phyloP scores from a whole-genome alignment of 2,329 filamentous ascomycete genomes.

The Hypoxylon sp. region DNA sequence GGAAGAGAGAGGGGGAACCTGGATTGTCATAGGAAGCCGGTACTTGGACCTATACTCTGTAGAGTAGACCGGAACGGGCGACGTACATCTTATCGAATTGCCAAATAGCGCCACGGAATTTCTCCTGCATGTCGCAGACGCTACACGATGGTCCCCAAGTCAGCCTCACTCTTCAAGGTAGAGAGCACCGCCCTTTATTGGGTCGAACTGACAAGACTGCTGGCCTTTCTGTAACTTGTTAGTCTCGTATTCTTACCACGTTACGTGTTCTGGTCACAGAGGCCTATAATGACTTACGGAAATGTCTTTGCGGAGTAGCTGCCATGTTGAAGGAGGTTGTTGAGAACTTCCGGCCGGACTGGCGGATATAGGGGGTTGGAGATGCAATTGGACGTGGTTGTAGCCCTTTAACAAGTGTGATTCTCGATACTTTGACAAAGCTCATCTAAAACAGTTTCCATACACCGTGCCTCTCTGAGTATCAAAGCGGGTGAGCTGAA shows the following conservation, averaged over 20 bases:
- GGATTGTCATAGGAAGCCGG: background rate
- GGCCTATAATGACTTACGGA: constrained; percentile 45
- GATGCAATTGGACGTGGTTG: constrained; percentile 21
- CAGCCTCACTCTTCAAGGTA: constrained; percentile 21
- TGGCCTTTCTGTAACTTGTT: constrained; percentile 59
- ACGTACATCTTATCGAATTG: constrained; percentile 85
- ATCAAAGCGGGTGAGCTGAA: background rate
- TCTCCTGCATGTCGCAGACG: constrained; percentile 95
- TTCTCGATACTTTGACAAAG: constrained; percentile 19
- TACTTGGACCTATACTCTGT: background rate
- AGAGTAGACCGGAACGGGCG: constrained; percentile 1
- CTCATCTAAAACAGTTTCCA: constrained; percentile 20
- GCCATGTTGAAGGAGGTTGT: constrained; percentile 43
- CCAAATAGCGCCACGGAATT: constrained; percentile 86
- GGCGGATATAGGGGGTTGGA: constrained; percentile 2
- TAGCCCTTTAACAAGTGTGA: constrained; percentile 19
- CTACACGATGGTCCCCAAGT: constrained; percentile 61
- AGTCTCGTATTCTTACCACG: constrained; percentile 17
- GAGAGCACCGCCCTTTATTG: background rate
- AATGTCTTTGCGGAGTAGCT: constrained; percentile 41
- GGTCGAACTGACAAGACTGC: constrained; percentile 63
- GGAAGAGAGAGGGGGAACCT: background rate
- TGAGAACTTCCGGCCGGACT: constrained; percentile 34
- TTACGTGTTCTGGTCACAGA: background rate
- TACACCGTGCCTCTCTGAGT: background rate